A percentile compares a stretch with the other conserved stretches of the same genome.
Evolutionary conservation across 2,329 filamentous ascomycete genomes (phyloP).

Genomic region (Apiospora saccharicola): DNA sequence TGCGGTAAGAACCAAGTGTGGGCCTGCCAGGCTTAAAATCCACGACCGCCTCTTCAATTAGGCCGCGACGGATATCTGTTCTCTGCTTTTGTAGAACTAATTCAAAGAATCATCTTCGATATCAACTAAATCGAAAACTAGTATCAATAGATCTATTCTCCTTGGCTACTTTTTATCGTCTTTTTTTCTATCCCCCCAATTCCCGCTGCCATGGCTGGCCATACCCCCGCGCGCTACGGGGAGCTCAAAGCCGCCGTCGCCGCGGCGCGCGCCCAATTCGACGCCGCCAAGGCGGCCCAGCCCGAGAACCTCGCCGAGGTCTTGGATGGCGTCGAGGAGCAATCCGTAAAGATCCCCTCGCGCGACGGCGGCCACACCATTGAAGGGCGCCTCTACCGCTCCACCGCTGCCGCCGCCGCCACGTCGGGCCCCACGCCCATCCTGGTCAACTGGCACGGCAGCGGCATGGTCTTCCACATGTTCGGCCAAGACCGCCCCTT

Average conservation of each 20-base stretch:
- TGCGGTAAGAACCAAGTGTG: not conserved
- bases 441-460: constrained; percentile 72
- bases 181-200: not conserved
- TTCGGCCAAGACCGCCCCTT: constrained; percentile 70
- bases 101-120: not conserved
- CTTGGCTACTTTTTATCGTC: too few relatives aligned
- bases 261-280: not conserved
- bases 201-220: not conserved
- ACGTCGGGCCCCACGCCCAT: constrained; percentile 49
- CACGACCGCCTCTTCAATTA: not conserved
- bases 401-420: too few relatives aligned
- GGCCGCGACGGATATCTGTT: not conserved
- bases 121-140: not conserved
- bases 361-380: constrained; percentile 3
- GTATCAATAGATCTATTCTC: not conserved
- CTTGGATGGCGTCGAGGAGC: not conserved
- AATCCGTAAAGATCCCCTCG: not conserved
- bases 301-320: not conserved
- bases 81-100: not conserved
- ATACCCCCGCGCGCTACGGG: constrained; percentile 1
- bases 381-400: not conserved
- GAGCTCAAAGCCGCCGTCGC: constrained; percentile 16
- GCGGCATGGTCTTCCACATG: constrained; percentile 70
- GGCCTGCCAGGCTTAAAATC: not conserved
- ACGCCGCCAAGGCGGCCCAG: not conserved